phyloP scores from a whole-genome alignment of 352 stramenopile species.

The Globisporangium solare region DNA sequence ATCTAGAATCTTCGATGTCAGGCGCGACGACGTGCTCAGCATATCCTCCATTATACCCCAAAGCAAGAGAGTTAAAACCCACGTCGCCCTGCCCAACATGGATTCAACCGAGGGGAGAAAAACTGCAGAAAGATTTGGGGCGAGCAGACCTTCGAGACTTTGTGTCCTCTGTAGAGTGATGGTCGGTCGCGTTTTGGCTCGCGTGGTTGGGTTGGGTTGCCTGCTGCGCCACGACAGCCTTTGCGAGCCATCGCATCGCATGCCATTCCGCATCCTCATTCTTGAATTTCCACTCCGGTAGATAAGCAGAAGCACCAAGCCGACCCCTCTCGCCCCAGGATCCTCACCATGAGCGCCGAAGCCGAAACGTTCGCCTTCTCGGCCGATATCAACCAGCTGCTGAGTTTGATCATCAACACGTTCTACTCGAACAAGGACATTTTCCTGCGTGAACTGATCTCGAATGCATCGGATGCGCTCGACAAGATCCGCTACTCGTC shows the following conservation, averaged over 20 bases:
- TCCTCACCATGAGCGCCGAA: slow-evolving; percentile 74
- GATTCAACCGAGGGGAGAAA: slow-evolving; percentile 2
- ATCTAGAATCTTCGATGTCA: slow-evolving; percentile 53
- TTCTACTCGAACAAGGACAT: slow-evolving; percentile 99
- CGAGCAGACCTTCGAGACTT: slow-evolving; percentile 15
- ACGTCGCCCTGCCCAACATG: slow-evolving; percentile 24
- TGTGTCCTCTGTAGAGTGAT: slow-evolving; percentile 12
- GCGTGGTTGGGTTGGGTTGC: too few relatives aligned
- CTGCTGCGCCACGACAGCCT: slow-evolving; percentile 1
- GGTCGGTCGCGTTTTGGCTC: slow-evolving; percentile 20
- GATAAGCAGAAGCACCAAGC: slow-evolving; percentile 19
- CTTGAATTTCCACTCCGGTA: slow-evolving; percentile 52
- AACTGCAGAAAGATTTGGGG: slow-evolving; percentile 30
- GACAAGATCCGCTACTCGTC: slow-evolving; percentile 98
- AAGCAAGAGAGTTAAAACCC: neutral
- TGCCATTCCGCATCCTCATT: slow-evolving; percentile 26
- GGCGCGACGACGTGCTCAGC: slow-evolving; percentile 16
- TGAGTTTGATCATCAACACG: slow-evolving; percentile 98
- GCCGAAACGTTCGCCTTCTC: slow-evolving; percentile 99
- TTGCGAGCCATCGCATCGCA: neutral
- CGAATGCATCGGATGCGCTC: slow-evolving; percentile 95
- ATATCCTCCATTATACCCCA: neutral
- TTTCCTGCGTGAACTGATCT: slow-evolving; percentile 96
- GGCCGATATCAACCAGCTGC: slow-evolving; percentile 99
- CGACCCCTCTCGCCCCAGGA: slow-evolving; percentile 12